Evolutionary conservation across 257 asterid species (phyloP).

Genomic region (Lantana camara): DNA sequence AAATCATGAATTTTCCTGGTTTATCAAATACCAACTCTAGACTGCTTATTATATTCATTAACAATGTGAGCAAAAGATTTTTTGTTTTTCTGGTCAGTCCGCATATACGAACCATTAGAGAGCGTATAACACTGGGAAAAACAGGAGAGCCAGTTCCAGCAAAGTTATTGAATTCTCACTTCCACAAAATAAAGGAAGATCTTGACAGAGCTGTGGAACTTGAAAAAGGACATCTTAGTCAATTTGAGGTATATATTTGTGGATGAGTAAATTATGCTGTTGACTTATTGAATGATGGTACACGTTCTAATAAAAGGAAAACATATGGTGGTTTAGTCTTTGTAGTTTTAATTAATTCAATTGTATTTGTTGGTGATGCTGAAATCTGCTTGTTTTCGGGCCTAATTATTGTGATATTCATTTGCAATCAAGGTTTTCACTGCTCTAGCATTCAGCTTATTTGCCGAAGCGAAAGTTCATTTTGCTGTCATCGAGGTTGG

Average conservation of each 20-base stretch:
- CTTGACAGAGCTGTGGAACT: conserved; percentile 60
- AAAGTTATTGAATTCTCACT: conserved; percentile 60
- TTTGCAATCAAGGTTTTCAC: conserved; percentile 70
- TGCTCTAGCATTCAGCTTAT: conserved; percentile 84
- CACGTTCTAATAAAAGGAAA: conserved; percentile 11
- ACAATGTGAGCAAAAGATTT: conserved; percentile 24
- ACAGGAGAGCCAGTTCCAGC: conserved; percentile 73
- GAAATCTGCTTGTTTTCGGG: conserved; percentile 6
- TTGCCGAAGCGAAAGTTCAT: conserved; percentile 81
- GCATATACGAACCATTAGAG: conserved; percentile 85
- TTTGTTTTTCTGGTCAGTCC: conserved; percentile 69
- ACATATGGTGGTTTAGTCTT: neutral
- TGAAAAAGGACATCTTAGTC: conserved; percentile 75
- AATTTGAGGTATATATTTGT: conserved; percentile 73
- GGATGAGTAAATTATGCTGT: conserved; percentile 11
- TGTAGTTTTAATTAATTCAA: conserved; percentile 4
- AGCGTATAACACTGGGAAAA: conserved; percentile 79
- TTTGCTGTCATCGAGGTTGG: conserved; percentile 88
- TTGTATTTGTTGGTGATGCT: conserved; percentile 15
- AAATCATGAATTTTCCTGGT: neutral
- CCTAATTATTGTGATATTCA: conserved; percentile 15
- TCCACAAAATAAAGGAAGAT: conserved; percentile 50
- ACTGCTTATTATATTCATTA: conserved; percentile 5
- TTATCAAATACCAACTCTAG: conserved; percentile 4
- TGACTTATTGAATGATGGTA: conserved; percentile 11